phyloP scores from a whole-genome alignment of 2,329 filamentous ascomycete species.

The Penicillium sp. region DNA sequence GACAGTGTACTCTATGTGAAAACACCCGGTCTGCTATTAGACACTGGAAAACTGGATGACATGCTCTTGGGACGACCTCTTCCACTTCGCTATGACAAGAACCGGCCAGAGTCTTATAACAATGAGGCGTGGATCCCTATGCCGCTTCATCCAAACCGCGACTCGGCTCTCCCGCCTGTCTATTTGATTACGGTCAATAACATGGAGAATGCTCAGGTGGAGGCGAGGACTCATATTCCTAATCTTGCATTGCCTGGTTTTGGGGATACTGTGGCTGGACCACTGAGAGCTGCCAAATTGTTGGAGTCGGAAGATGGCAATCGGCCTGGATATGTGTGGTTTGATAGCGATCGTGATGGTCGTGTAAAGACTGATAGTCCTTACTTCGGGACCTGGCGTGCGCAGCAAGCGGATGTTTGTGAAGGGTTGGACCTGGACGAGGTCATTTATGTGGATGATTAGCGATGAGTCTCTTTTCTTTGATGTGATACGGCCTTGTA shows the following conservation, averaged over 20 bases:
- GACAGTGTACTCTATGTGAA: slow-evolving; percentile 45
- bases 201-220: slow-evolving; percentile 31
- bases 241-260: slow-evolving; percentile 35
- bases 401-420: slow-evolving; percentile 37
- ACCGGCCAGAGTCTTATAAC: slow-evolving; percentile 35
- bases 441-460: slow-evolving; percentile 15
- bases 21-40: slow-evolving; percentile 40
- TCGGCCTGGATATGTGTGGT: slow-evolving; percentile 40
- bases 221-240: slow-evolving; percentile 39
- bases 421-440: slow-evolving; percentile 36
- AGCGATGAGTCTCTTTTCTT: slow-evolving; percentile 17
- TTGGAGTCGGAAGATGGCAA: slow-evolving; percentile 1
- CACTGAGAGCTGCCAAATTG: slow-evolving; percentile 17
- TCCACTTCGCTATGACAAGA: slow-evolving; percentile 33
- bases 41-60: slow-evolving; percentile 38
- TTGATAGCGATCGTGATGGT: slow-evolving; percentile 37
- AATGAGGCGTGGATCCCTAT: slow-evolving; percentile 40
- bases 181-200: slow-evolving; percentile 41
- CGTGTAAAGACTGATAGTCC: slow-evolving; percentile 32
- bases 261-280: slow-evolving; percentile 30
- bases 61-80: slow-evolving; percentile 37
- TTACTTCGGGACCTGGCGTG: slow-evolving; percentile 39
- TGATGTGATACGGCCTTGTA: slow-evolving; percentile 5
- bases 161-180: slow-evolving; percentile 32
- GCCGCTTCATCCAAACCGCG: slow-evolving; percentile 34